Percentiles rank a stretch among this genome's conserved stretches.
phyloP scores from a whole-genome alignment of 1,284 basidiomycete species.

The Chondrostereum purpureum region DNA sequence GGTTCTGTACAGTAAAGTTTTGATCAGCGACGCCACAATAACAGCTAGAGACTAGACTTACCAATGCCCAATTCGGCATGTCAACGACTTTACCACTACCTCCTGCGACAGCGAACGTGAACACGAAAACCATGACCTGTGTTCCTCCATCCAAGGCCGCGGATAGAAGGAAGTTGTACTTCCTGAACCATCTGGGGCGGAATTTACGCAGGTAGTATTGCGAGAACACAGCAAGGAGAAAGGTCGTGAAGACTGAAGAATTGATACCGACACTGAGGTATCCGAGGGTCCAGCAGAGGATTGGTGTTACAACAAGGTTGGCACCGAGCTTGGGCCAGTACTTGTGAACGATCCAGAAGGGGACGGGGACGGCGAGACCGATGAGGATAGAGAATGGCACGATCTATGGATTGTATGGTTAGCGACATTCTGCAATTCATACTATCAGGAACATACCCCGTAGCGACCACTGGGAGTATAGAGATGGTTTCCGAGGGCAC shows the following conservation, averaged over 20 bases:
- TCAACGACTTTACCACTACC: constrained; percentile 36
- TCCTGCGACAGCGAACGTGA: constrained; percentile 57
- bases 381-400: constrained; percentile 47
- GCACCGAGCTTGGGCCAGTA: constrained; percentile 40
- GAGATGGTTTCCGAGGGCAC: constrained; percentile 46
- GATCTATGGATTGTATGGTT: constrained; percentile 23
- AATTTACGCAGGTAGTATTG: constrained; percentile 52
- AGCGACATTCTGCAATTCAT: constrained; percentile 10
- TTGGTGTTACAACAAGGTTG: constrained; percentile 41
- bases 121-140: constrained; percentile 30
- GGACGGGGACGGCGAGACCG: constrained; percentile 44
- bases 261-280: constrained; percentile 35
- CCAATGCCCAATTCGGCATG: constrained; percentile 38
- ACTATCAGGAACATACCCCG: no score
- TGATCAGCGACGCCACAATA: neutral
- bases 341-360: constrained; percentile 45
- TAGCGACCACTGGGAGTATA: constrained; percentile 43
- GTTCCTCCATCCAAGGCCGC: constrained; percentile 65
- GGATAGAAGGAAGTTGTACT: constrained; percentile 64
- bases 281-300: constrained; percentile 29
- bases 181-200: constrained; percentile 52
- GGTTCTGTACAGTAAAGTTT: constrained; percentile 1
- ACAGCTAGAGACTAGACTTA: constrained; percentile 10
- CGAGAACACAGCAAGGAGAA: constrained; percentile 50
- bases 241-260: constrained; percentile 40